A percentile compares a stretch with the other conserved stretches of the same genome.
phyloP scores from a whole-genome alignment of 306 rosid species.

The Trifolium subterraneum region DNA sequence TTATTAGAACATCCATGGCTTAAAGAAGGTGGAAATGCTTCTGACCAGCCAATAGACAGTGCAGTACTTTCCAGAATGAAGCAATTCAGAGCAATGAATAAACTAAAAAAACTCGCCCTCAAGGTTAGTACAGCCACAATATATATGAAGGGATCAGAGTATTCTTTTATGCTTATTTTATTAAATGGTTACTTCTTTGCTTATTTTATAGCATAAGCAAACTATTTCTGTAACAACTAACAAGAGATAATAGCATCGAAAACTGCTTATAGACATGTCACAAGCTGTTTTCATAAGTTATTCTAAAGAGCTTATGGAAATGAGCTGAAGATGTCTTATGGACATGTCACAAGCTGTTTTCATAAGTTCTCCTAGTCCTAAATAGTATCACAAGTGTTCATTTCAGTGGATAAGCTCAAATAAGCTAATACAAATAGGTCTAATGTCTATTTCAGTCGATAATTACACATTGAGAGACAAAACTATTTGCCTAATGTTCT shows the following conservation, averaged over 20 bases:
- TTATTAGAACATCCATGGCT: slow-evolving; percentile 90
- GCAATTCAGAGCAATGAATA: slow-evolving; percentile 95
- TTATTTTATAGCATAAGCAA: too few species aligned
- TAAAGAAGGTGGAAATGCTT: slow-evolving; percentile 86
- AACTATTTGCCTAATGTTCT: background rate
- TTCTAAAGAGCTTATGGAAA: background rate
- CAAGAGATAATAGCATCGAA: too few species aligned
- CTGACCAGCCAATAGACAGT: slow-evolving; percentile 91
- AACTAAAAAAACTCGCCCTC: slow-evolving; percentile 88
- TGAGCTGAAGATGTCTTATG: background rate
- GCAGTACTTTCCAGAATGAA: slow-evolving; percentile 95
- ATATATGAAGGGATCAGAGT: slow-evolving; percentile 33
- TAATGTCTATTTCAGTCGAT: background rate
- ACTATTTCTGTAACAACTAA: background rate
- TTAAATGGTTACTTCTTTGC: background rate
- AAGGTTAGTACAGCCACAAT: slow-evolving; percentile 57
- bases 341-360: background rate
- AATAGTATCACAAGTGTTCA: background rate
- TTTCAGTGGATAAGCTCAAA: background rate
- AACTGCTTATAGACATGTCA: too few species aligned
- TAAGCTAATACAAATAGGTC: background rate
- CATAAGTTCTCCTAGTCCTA: background rate
- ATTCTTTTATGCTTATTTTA: background rate
- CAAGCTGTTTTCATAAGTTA: too few species aligned
- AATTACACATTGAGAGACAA: background rate